Base-by-base conservation (phyloP, 192 early-diverging fungal species). In the Paraglomus occultum region DNA sequence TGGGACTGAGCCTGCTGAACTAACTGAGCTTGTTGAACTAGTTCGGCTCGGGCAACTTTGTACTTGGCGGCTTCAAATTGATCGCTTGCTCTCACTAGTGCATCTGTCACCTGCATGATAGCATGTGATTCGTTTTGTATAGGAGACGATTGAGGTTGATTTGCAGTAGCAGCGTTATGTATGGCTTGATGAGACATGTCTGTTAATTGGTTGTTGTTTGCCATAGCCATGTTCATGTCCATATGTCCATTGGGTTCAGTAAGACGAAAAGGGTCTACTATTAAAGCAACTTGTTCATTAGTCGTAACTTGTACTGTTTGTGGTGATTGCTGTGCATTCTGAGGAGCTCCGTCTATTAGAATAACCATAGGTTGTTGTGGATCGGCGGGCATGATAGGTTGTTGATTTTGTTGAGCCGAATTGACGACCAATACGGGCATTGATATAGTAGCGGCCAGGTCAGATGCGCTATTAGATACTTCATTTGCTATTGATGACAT, bases 351-450 rank as follows among this genome's bases (percentile, higher is more conserved):
- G 42, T 62, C 42, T 15, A 62, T 44, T 14, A 40, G 15, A 17
- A 15, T 10, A 12, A 15, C 8, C 40, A 6, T 39, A 23, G 54
- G 22, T 57, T 57, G 54, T 12, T 38, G 22, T 57, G 22, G 54
- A 23, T 7, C 8, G 12, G 54, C 58, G 20, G 43, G 22, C 22
- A 64, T 10, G 12, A 49, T 44, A 31, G 43, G 46, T 64, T 50
- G 62, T 48, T 46, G 62, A 64, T 64, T 47, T 64, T 46, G 62
- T 64, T 64, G 62, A 62, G 31, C 31, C 31, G 59, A 44, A 20
- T 18, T 20, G 42, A 62, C 10, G 15, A 59, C 57, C 57, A 15
- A 40, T 15, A 40, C 59, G 2, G 46, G 42, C 31, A 62, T 42
- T 44, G 42, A 45, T 62, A 44, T 14, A 62, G 59, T 12, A 22